Evolutionary conservation across 495 filamentous ascomycete species (phyloP).

Genomic region (Penicillium samsonianum): DNA sequence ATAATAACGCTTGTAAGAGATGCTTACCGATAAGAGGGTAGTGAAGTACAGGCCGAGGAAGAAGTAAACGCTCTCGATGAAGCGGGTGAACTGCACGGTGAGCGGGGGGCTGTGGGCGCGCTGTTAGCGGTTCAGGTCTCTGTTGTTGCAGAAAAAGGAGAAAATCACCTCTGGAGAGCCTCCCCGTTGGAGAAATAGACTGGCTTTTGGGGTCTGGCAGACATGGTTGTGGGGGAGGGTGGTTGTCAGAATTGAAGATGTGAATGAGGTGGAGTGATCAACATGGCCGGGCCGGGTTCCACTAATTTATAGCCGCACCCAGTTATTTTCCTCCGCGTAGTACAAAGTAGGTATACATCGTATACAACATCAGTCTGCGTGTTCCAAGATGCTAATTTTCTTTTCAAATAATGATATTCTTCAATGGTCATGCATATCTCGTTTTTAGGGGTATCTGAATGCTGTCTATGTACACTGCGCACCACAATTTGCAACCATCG

Average conservation of each 20-base stretch:
- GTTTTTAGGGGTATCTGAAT: constrained; percentile 26
- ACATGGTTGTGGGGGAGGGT: constrained; percentile 29
- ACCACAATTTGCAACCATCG: constrained; percentile 16
- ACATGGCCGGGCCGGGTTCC: constrained; percentile 7
- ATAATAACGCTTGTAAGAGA: not conserved
- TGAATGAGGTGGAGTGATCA: constrained; percentile 16
- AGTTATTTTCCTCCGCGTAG: not conserved
- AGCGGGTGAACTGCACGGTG: constrained; percentile 45
- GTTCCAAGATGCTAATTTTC: not conserved
- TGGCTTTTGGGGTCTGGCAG: constrained; percentile 24
- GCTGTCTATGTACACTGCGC: constrained; percentile 27
- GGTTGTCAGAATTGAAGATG: constrained; percentile 13
- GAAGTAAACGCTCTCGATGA: constrained; percentile 47
- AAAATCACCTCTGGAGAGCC: constrained; percentile 34
- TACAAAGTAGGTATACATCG: not conserved
- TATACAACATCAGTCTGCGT: not conserved
- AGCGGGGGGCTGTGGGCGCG: constrained; percentile 43
- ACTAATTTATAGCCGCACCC: constrained; percentile 9
- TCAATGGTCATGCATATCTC: constrained; percentile 10
- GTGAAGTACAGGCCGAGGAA: constrained; percentile 47
- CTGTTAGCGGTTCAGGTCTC: constrained; percentile 25
- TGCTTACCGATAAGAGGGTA: constrained; percentile 45
- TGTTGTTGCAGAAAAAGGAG: constrained; percentile 14
- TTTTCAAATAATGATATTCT: not conserved
- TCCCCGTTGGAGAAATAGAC: constrained; percentile 44